Evolutionary conservation across 345 rosid species (phyloP).

Genomic region (Corchorus olitorius): DNA sequence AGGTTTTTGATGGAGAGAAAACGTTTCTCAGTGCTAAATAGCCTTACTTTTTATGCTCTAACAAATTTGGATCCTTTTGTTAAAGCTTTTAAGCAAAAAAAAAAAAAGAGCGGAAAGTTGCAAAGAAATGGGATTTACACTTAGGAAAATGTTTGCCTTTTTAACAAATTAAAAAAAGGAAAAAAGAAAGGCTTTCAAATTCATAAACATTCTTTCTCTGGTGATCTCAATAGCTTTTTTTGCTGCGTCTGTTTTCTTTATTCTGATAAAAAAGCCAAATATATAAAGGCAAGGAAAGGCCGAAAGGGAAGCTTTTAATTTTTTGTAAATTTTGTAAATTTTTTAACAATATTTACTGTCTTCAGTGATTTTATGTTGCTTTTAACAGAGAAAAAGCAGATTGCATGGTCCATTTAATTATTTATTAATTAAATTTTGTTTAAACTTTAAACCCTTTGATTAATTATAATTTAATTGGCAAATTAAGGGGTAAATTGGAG

Average conservation of each 20-base stretch:
- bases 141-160: background rate
- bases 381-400: background rate
- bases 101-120: conserved; percentile 14
- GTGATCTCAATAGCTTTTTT: background rate
- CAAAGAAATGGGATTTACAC: conserved; percentile 21
- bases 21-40: conserved; percentile 27
- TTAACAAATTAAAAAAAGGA: background rate
- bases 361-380: background rate
- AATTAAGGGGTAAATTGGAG: background rate
- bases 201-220: background rate
- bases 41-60: conserved; percentile 29
- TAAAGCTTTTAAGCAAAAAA: conserved; percentile 7
- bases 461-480: background rate
- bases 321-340: background rate
- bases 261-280: background rate
- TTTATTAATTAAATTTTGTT: background rate
- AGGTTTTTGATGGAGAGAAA: conserved; percentile 20
- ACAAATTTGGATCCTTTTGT: conserved; percentile 9
- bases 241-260: background rate
- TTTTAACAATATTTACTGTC: background rate
- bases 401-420: background rate
- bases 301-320: background rate
- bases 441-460: background rate
- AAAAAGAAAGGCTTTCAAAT: background rate
- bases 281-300: background rate